These are phyloP conservation scores for Cylindrotheca fusiformis DNA, from an alignment of 108 stramenopile species.

Conservation along the genomic window DNA sequence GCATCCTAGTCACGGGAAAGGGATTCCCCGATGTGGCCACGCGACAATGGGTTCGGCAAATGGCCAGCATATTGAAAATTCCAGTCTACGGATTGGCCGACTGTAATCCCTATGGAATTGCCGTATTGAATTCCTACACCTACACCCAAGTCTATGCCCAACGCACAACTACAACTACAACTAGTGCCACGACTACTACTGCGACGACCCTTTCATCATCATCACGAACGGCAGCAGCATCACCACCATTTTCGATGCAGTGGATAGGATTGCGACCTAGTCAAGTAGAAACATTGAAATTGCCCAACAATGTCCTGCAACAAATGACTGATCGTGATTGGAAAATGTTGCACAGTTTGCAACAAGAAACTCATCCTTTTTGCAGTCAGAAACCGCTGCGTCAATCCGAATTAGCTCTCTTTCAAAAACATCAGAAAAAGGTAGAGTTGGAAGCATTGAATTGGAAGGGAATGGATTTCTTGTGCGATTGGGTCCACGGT, in stretches of 20 bases:
- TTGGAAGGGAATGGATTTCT: constrained; percentile 62
- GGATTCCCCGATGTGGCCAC: constrained; percentile 94
- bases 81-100: constrained; percentile 80
- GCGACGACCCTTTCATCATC: neutral
- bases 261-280: constrained; percentile 82
- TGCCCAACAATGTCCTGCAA: constrained; percentile 83
- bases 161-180: constrained; percentile 1
- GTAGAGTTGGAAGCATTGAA: constrained; percentile 82
- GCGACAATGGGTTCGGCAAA: constrained; percentile 63
- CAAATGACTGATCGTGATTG: constrained; percentile 55
- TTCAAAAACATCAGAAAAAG: constrained; percentile 48
- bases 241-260: constrained; percentile 13
- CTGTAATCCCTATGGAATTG: constrained; percentile 83
- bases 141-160: constrained; percentile 17
- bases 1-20: constrained; percentile 95
- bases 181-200: neutral
- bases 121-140: constrained; percentile 66
- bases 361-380: constrained; percentile 18
- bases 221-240: neutral
- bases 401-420: constrained; percentile 7
- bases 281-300: constrained; percentile 34
- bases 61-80: constrained; percentile 49
- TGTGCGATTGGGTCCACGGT: constrained; percentile 29
- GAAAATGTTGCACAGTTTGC: constrained; percentile 47
- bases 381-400: no score